Evolutionary conservation across 169 alveolate genomes (phyloP), one percentile per base, ranked within the genome.

Genomic region (Plasmodium chabaudi): DNA sequence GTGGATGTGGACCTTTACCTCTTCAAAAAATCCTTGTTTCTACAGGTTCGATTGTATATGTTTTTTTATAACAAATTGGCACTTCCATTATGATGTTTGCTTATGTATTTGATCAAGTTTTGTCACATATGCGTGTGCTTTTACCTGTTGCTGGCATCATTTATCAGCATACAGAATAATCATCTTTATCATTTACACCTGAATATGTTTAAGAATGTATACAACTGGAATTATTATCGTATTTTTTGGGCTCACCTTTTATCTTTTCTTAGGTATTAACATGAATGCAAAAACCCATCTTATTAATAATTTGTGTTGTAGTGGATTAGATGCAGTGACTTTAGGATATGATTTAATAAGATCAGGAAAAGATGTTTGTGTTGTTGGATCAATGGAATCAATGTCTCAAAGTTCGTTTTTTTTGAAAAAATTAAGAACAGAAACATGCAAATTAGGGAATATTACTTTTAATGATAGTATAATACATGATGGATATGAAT

Each of bases 1-100:
- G 72, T 21, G 95, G 95, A 9, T 61, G 82, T 27, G 95, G 95
- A 12, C 93, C 95, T 6, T 53, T 92, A 17, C 94, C 93, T 5
- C 72, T 92, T 39, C 92, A 87, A 34, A 92, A 91, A 25, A 82
- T 93, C 9, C 47, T 87, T 42, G 57, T 56, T 46, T 23, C 75
- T 5, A 49, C 92, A 15, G 93, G 93, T 88, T 5, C 46, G 59
- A 10, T 34, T 34, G 42, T 3, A 2, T 34, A 34, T 34, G 42
- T 34, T 34, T 34, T 34, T 34, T 34, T 34, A 34, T 34, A 34
- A 34, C 42, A 34, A 34, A 34, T 34, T 34, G 0, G 0, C 42
- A 34, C 7, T 34, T 0, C 4, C 42, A 34, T 34, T 34, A 34
- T 0, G 42, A 34, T 34, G 42, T 3, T 0, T 34, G 7, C 5